Evolutionary conservation across 2,329 filamentous ascomycete genomes (phyloP).

Genomic region (Tolypocladium inflatum): DNA sequence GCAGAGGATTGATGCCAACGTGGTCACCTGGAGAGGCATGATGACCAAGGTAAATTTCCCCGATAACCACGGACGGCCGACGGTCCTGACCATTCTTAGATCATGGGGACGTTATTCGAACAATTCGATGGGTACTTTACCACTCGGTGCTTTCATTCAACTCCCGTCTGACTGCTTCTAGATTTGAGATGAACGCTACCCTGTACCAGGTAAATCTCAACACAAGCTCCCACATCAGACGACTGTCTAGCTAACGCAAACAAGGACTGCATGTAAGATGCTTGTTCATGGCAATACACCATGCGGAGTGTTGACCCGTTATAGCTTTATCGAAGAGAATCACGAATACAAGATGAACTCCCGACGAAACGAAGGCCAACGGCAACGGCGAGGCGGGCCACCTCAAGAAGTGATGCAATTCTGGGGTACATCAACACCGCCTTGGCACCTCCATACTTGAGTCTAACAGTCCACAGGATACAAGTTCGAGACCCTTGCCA

Average conservation of each 20-base stretch:
- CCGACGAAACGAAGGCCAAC: constrained; percentile 42
- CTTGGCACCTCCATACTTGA: not conserved
- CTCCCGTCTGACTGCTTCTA: constrained; percentile 23
- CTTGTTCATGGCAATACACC: not conserved
- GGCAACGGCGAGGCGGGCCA: constrained; percentile 25
- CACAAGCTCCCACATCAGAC: not conserved
- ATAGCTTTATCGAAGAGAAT: constrained; percentile 88
- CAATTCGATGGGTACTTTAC: constrained; percentile 58
- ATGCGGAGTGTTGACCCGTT: not conserved
- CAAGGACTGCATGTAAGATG: constrained; percentile 44
- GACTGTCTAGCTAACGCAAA: constrained; percentile 9
- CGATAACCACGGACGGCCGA: not conserved
- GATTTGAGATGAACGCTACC: constrained; percentile 95
- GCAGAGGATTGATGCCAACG: constrained; percentile 60
- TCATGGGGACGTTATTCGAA: constrained; percentile 78
- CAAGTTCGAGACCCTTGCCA: constrained; percentile 85
- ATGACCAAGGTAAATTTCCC: constrained; percentile 72
- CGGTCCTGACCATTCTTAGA: constrained; percentile 37
- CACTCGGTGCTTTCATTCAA: not conserved
- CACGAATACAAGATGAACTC: constrained; percentile 60
- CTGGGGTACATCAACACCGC: constrained; percentile 55
- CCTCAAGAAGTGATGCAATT: constrained; percentile 79
- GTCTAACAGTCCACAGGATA: constrained; percentile 51
- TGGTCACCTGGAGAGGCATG: constrained; percentile 95
- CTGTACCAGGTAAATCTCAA: constrained; percentile 63